Conservation (phyloP, 164 flowering plant genomes). For the Warburgia ugandensis region DNA sequence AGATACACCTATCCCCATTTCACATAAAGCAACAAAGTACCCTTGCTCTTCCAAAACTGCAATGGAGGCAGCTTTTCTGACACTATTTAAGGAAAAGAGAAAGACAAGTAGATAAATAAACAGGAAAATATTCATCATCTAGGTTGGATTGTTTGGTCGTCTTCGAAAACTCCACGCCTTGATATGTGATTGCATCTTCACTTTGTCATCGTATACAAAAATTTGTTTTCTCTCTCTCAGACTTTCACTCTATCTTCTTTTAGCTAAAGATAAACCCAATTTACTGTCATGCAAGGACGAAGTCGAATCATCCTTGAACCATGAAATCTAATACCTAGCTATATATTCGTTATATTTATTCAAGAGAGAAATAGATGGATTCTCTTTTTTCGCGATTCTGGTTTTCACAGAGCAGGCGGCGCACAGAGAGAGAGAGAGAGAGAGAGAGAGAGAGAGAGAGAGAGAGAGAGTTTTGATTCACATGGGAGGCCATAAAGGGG, state of each 20-base stretch:
- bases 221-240: neutral
- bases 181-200: conserved; percentile 23
- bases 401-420: too few relatives aligned
- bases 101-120: conserved; percentile 6
- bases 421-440: too few relatives aligned
- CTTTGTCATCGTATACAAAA: conserved; percentile 10
- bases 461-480: too few relatives aligned
- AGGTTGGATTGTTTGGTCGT: conserved; percentile 36
- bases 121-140: conserved; percentile 13
- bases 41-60: conserved; percentile 11
- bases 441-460: too few relatives aligned
- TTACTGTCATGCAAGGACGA: conserved; percentile 23
- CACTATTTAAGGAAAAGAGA: conserved; percentile 2
- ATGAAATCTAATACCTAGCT: conserved; percentile 18
- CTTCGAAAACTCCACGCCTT: conserved; percentile 34
- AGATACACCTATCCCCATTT: neutral
- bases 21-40: conserved; percentile 10
- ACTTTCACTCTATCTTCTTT: conserved; percentile 4
- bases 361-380: too few relatives aligned
- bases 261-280: conserved; percentile 7
- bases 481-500: too few relatives aligned
- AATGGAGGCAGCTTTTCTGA: conserved; percentile 18
- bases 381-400: neutral
- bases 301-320: conserved; percentile 19
- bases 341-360: too few relatives aligned